Evolutionary conservation across 2,329 filamentous ascomycete genomes (phyloP).

Genomic region (Verticillium dahliae): DNA sequence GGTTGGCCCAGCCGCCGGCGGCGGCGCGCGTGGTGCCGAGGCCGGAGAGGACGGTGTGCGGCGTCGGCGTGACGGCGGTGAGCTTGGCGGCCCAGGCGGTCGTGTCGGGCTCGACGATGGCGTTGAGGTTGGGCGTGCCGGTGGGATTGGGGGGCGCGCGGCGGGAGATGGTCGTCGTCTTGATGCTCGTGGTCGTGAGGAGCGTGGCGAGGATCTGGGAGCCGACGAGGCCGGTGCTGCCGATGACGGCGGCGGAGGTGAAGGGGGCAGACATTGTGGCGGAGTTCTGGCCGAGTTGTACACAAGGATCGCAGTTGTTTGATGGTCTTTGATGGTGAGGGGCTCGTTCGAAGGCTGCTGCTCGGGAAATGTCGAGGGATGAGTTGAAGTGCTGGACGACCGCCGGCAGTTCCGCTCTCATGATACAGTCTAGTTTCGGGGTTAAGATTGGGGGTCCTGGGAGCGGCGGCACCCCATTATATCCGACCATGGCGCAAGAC

Average conservation of each 20-base stretch:
- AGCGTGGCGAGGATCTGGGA: constrained; percentile 66
- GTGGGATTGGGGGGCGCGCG: constrained; percentile 48
- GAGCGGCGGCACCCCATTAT: background rate
- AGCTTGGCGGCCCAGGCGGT: constrained; percentile 61
- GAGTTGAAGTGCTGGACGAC: background rate
- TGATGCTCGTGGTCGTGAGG: constrained; percentile 45
- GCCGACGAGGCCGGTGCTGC: constrained; percentile 64
- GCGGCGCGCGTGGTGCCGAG: constrained; percentile 73
- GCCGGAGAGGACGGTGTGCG: constrained; percentile 65
- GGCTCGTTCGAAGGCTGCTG: background rate
- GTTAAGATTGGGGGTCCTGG: background rate
- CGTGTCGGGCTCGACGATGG: constrained; percentile 62
- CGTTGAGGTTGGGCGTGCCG: constrained; percentile 49
- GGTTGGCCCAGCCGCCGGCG: constrained; percentile 70
- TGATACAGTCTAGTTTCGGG: background rate
- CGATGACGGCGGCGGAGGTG: constrained; percentile 35
- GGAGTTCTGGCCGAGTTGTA: background rate
- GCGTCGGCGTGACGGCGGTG: constrained; percentile 43
- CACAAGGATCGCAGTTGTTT: background rate
- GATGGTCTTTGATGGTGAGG: background rate
- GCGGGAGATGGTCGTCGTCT: constrained; percentile 60
- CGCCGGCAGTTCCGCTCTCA: background rate
- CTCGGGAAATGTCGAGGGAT: background rate
- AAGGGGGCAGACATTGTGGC: background rate
- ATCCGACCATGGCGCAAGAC: background rate